A percentile compares a stretch with the other conserved stretches of the same genome.
Conservation (phyloP, 2,329 filamentous ascomycete genomes). For the Colletotrichum somersetense region DNA sequence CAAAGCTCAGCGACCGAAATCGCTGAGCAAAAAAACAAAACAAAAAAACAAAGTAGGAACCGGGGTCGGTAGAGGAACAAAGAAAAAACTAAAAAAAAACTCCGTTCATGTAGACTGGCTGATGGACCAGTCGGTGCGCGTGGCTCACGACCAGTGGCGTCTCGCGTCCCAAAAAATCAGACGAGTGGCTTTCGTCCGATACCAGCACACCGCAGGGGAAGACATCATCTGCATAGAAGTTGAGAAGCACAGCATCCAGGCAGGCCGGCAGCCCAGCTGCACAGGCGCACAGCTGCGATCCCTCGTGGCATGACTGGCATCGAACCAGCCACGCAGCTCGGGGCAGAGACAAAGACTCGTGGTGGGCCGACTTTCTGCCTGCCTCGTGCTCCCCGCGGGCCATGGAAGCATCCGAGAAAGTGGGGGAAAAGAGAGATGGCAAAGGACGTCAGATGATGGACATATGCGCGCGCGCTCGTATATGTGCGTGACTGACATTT, state of each 20-base stretch:
- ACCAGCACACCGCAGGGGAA: not conserved
- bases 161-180: constrained; percentile 9
- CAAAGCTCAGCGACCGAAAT: not conserved
- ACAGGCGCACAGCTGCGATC: not conserved
- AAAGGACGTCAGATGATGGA: not conserved
- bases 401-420: not conserved
- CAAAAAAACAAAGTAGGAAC: constrained; percentile 3
- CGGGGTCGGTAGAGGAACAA: constrained; percentile 20
- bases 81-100: not conserved
- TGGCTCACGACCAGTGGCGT: constrained; percentile 1
- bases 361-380: not conserved
- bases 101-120: not conserved
- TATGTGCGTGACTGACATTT: constrained; percentile 19
- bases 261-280: no score
- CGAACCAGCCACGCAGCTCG: not conserved
- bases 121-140: not conserved
- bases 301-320: constrained; percentile 25
- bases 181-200: constrained; percentile 20
- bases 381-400: not conserved
- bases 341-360: constrained; percentile 14
- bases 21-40: not conserved
- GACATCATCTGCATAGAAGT: not conserved
- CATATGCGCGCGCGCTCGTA: constrained; percentile 21
- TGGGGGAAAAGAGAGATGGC: not conserved
- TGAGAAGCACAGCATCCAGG: not conserved